phyloP scores from a whole-genome alignment of 106 monocot species.

The Acorus calamus region DNA sequence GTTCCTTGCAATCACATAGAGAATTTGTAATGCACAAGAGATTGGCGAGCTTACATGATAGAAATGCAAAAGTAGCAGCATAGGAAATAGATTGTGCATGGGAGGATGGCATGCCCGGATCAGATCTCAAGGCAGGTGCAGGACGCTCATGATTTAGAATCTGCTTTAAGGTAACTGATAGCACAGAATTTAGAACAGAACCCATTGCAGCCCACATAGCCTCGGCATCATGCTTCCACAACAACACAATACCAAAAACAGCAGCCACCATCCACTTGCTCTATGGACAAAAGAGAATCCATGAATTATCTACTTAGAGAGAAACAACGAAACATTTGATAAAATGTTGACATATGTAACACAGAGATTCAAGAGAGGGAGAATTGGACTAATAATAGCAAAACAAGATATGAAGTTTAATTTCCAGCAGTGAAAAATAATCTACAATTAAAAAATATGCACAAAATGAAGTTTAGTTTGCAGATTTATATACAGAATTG shows the following conservation, averaged over 20 bases:
- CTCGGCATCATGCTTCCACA: conserved; percentile 90
- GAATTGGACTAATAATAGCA: no score
- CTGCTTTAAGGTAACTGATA: conserved; percentile 50
- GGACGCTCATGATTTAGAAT: conserved; percentile 83
- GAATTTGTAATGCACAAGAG: no score
- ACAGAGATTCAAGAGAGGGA: no score
- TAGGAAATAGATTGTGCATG: conserved; percentile 94
- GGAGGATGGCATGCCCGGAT: conserved; percentile 96
- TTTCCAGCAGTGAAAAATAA: no score
- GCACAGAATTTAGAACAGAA: conserved; percentile 47
- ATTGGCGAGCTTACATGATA: conserved; percentile 44
- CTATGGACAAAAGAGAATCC: conserved; percentile 15
- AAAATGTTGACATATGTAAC: no score
- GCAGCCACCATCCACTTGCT: conserved; percentile 86
- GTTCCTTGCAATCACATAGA: no score
- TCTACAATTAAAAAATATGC: no score
- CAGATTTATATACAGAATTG: no score
- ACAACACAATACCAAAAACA: conserved; percentile 40
- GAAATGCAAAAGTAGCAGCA: conserved; percentile 28
- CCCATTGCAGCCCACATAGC: conserved; percentile 68
- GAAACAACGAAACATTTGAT: no score
- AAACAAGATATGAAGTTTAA: no score
- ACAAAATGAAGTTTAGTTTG: no score
- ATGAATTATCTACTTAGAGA: background rate
- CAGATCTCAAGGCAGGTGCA: conserved; percentile 53